A percentile compares a stretch with the other conserved stretches of the same genome.
Conservation (phyloP, 2,329 filamentous ascomycete species). For the Rhexocercosporidium sp. region DNA sequence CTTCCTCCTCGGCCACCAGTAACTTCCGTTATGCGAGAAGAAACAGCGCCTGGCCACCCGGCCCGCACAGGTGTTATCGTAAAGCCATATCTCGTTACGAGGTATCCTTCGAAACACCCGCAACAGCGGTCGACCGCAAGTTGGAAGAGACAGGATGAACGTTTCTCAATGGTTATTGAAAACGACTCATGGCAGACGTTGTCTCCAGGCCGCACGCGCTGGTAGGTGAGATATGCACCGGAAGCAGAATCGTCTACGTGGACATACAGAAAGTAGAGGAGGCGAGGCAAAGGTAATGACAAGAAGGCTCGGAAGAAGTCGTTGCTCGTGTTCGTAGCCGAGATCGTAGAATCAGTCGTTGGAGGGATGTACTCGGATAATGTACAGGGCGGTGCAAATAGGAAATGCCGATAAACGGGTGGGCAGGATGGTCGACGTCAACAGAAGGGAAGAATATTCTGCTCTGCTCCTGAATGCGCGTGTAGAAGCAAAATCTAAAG, state of each 20-base stretch:
- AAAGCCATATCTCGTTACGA: slow-evolving; percentile 46
- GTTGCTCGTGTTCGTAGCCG: slow-evolving; percentile 5
- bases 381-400: slow-evolving; percentile 5
- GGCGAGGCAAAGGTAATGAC: not conserved
- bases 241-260: slow-evolving; percentile 15
- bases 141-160: slow-evolving; percentile 51
- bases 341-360: not conserved
- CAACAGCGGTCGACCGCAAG: slow-evolving; percentile 47
- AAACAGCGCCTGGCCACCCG: slow-evolving; percentile 46
- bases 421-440: not conserved
- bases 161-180: slow-evolving; percentile 40
- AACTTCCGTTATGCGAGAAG: slow-evolving; percentile 30
- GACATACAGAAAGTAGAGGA: slow-evolving; percentile 24
- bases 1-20: slow-evolving; percentile 39
- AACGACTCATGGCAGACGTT: slow-evolving; percentile 43
- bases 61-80: slow-evolving; percentile 48
- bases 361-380: slow-evolving; percentile 7
- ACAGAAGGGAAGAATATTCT: not conserved
- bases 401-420: not conserved
- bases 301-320: slow-evolving; percentile 3
- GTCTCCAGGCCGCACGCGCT: slow-evolving; percentile 35
- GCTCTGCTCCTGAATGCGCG: not conserved
- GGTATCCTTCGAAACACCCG: slow-evolving; percentile 51
- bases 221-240: slow-evolving; percentile 15
- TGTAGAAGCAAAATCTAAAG: slow-evolving; percentile 12